phyloP scores from a whole-genome alignment of 2,329 filamentous ascomycete genomes.

The Cytospora leucostoma region DNA sequence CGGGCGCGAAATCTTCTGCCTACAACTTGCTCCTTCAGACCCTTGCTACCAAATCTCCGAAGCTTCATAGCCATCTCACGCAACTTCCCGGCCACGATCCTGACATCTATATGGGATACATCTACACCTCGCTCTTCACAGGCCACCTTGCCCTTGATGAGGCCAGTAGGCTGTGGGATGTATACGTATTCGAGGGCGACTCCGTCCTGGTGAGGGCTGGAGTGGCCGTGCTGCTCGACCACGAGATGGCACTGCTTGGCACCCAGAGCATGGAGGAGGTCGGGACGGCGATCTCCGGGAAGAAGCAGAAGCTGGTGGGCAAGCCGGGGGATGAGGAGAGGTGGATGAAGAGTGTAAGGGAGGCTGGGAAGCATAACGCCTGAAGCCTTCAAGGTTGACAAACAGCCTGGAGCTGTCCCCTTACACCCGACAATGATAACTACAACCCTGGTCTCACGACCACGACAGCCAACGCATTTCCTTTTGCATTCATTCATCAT shows the following conservation, averaged over 20 bases:
- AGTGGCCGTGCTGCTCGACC: constrained; percentile 63
- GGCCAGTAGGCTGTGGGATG: constrained; percentile 74
- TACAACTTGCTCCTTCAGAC: constrained; percentile 70
- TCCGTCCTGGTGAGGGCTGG: constrained; percentile 69
- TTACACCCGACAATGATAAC: constrained; percentile 3
- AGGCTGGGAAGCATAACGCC: constrained; percentile 39
- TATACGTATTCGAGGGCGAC: constrained; percentile 82
- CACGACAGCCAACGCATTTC: constrained; percentile 14
- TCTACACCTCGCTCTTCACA: constrained; percentile 69
- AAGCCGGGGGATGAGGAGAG: constrained; percentile 51
- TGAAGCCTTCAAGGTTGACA: constrained; percentile 29
- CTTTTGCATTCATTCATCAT: constrained; percentile 17
- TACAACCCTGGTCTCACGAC: constrained; percentile 10
- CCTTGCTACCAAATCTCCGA: constrained; percentile 63
- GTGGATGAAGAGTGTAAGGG: constrained; percentile 45
- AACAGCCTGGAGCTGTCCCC: constrained; percentile 21
- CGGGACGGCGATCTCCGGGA: constrained; percentile 40
- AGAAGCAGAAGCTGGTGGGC: constrained; percentile 41
- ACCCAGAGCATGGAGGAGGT: constrained; percentile 49
- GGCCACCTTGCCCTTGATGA: constrained; percentile 66
- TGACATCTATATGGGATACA: constrained; percentile 57
- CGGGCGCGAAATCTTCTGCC: constrained; percentile 66
- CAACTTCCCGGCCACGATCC: constrained; percentile 49
- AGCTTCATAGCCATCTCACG: constrained; percentile 65
- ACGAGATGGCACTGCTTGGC: constrained; percentile 54